These are phyloP conservation scores for Multifurca ochricompacta DNA, from an alignment of 768 basidiomycete genomes.

Conservation along the genomic window DNA sequence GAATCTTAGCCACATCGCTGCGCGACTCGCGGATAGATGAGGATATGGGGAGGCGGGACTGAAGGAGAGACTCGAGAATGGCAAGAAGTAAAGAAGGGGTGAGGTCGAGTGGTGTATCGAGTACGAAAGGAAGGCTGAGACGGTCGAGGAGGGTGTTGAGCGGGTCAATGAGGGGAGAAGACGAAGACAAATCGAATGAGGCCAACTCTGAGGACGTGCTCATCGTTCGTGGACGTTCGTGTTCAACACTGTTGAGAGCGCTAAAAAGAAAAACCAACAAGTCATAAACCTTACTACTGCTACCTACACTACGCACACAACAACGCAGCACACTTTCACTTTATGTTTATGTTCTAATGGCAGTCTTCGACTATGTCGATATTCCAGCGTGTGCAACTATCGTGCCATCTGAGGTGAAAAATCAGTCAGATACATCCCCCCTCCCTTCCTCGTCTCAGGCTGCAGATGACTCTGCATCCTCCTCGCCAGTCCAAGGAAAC, in stretches of 20 bases:
- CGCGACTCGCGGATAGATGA: slow-evolving; percentile 31
- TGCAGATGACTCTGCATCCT: background rate
- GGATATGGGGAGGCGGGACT: slow-evolving; percentile 43
- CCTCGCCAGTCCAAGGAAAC: background rate
- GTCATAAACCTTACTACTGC: too few species aligned
- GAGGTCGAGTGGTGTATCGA: slow-evolving; percentile 42
- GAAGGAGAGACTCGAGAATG: slow-evolving; percentile 56
- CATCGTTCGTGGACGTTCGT: background rate
- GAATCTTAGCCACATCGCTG: slow-evolving; percentile 37
- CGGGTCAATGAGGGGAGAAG: slow-evolving; percentile 16
- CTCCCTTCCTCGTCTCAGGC: background rate
- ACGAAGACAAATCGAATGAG: slow-evolving; percentile 7
- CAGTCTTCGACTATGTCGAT: slow-evolving; percentile 16
- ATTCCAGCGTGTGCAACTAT: slow-evolving; percentile 16
- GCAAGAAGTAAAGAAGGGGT: slow-evolving; percentile 66
- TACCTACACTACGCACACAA: background rate
- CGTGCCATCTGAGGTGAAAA: background rate
- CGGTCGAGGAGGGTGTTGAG: slow-evolving; percentile 29
- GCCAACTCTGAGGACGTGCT: slow-evolving; percentile 12
- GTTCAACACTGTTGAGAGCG: background rate
- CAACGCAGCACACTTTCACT: background rate
- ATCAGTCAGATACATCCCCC: background rate
- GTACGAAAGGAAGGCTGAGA: slow-evolving; percentile 28
- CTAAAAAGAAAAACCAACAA: too few species aligned
- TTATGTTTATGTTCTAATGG: slow-evolving; percentile 3